These are phyloP conservation scores for Claviceps quebecensis DNA, from an alignment of 2,329 filamentous ascomycete genomes.

Conservation along the genomic window DNA sequence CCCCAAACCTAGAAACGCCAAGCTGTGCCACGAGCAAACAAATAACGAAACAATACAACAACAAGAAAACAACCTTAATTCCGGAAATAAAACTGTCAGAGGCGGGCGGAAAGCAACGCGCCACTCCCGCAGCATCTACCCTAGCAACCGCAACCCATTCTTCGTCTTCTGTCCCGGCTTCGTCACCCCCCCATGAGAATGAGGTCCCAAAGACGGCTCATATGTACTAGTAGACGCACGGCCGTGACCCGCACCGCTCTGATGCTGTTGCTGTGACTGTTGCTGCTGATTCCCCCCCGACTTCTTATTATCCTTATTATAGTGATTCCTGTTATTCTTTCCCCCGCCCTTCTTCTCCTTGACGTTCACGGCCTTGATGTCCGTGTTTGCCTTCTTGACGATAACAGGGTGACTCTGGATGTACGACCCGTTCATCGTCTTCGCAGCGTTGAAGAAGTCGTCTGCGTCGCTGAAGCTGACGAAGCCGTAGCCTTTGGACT, in stretches of 20 bases:
- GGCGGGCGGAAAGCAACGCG: too few relatives aligned
- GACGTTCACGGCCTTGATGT: conserved; percentile 66
- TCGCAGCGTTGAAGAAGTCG: conserved; percentile 89
- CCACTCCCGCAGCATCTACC: conserved; percentile 22
- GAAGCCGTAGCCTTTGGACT: conserved; percentile 93
- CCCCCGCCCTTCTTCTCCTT: conserved; percentile 37
- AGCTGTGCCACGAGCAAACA: not conserved
- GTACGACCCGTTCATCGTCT: conserved; percentile 98
- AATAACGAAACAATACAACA: not conserved
- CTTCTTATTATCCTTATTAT: conserved; percentile 8
- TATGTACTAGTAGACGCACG: conserved; percentile 21
- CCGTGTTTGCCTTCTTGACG: conserved; percentile 77
- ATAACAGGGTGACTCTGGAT: conserved; percentile 92
- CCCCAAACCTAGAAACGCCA: not conserved
- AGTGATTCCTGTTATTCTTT: conserved; percentile 21
- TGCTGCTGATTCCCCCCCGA: not conserved
- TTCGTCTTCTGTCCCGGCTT: conserved; percentile 56
- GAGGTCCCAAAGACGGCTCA: conserved; percentile 37
- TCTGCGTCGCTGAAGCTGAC: conserved; percentile 92
- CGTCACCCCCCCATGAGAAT: conserved; percentile 36
- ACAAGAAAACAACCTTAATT: not conserved
- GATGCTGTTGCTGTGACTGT: not conserved
- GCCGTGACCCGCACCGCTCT: conserved; percentile 13
- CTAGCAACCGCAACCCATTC: conserved; percentile 46
- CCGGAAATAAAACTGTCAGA: too few relatives aligned